Conservation (phyloP, 2,329 filamentous ascomycete genomes). For the Hypoxylon sp. region DNA sequence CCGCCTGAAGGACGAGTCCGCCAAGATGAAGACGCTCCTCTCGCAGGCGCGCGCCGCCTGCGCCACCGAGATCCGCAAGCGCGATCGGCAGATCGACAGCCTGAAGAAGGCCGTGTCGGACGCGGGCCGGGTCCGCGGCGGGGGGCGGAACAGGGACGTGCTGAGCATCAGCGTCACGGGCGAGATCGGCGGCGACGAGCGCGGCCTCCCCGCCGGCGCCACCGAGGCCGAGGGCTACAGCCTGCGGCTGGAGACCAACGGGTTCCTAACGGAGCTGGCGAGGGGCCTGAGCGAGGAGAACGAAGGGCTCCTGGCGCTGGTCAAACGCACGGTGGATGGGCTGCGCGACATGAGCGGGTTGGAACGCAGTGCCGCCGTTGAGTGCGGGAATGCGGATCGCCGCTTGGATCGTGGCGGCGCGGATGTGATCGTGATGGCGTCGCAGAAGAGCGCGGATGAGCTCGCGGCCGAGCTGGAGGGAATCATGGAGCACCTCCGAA, state of each 20-base stretch:
- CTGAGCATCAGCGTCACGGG: conserved; percentile 66
- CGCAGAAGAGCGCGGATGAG: conserved; percentile 63
- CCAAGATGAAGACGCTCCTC: conserved; percentile 79
- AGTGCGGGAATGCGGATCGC: conserved; percentile 40
- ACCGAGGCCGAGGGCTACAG: conserved; percentile 67
- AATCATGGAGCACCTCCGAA: conserved; percentile 82
- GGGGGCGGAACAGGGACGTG: conserved; percentile 62
- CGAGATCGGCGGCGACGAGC: conserved; percentile 57
- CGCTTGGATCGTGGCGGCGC: conserved; percentile 27
- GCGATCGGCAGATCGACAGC: conserved; percentile 87
- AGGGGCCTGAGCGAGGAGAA: conserved; percentile 91
- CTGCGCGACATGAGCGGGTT: conserved; percentile 75
- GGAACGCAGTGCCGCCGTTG: conserved; percentile 44
- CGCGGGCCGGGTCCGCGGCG: conserved; percentile 68
- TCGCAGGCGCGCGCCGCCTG: conserved; percentile 87
- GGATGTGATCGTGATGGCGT: conserved; percentile 16
- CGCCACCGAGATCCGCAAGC: conserved; percentile 88
- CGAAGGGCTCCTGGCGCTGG: conserved; percentile 77
- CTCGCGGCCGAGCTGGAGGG: conserved; percentile 78
- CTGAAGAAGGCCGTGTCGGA: conserved; percentile 88
- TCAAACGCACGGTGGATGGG: conserved; percentile 74
- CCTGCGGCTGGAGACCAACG: conserved; percentile 85
- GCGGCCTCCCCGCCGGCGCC: conserved; percentile 41
- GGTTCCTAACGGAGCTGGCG: conserved; percentile 86
- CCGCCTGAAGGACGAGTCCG: conserved; percentile 83